phyloP scores from a whole-genome alignment of 805 yeast species.

The Candida nitratophila region DNA sequence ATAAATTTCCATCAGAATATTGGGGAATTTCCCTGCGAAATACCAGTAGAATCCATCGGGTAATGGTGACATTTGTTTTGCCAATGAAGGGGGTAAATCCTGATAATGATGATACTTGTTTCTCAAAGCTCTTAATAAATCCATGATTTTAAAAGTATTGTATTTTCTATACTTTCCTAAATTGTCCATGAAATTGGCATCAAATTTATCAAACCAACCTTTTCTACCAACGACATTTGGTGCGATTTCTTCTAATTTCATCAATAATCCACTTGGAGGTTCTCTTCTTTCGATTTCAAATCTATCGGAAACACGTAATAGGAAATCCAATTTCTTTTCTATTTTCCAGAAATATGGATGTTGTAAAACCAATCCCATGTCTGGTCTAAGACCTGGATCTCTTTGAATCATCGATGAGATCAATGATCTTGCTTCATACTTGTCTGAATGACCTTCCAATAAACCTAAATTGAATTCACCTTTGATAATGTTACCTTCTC shows the following conservation, averaged over 20 bases:
- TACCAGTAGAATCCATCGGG: conserved; percentile 82
- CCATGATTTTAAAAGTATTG: conserved; percentile 71
- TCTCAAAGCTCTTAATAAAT: conserved; percentile 79
- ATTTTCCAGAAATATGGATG: conserved; percentile 89
- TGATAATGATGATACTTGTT: conserved; percentile 93
- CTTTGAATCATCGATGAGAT: conserved; percentile 63
- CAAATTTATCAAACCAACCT: conserved; percentile 78
- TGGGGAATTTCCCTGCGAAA: conserved; percentile 72
- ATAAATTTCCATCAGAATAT: conserved; percentile 68
- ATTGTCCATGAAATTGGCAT: conserved; percentile 66
- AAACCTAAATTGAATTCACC: conserved; percentile 47
- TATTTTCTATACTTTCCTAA: conserved; percentile 90
- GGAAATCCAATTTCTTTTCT: conserved; percentile 70
- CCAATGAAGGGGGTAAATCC: conserved; percentile 70
- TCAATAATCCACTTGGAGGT: conserved; percentile 49
- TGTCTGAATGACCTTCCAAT: conserved; percentile 38
- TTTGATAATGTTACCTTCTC: conserved; percentile 84
- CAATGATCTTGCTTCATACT: conserved; percentile 64
- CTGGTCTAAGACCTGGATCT: conserved; percentile 67
- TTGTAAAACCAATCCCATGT: conserved; percentile 54
- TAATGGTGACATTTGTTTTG: conserved; percentile 61
- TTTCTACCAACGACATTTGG: conserved; percentile 48
- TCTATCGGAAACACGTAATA: conserved; percentile 83
- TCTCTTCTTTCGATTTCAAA: conserved; percentile 86
- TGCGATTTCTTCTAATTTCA: conserved; percentile 66